Base-by-base conservation (phyloP, 2,329 filamentous ascomycete genomes). In the Periglandula ipomoeae region DNA sequence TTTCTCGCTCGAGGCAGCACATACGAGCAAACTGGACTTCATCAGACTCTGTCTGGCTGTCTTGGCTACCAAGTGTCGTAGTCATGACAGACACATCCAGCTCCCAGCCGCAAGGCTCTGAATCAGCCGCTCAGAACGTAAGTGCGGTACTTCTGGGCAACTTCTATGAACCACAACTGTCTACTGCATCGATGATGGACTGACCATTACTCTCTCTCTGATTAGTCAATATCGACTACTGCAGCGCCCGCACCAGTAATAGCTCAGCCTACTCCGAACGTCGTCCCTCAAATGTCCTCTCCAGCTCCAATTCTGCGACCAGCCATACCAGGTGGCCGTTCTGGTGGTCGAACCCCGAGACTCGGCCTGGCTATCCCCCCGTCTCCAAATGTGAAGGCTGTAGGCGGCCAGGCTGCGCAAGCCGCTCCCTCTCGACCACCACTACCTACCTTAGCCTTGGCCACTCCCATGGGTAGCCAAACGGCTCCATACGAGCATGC, bases 291-390 rank as follows among this genome's bases (percentile, higher is more conserved):
- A 59, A 87, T 90, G 83, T 81, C 85, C 50, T 82, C 85, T 44
- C 83, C 86, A 46, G 87, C 84, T 47, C 88, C 88, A 52, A 79
- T 94, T 50, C 83, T 95, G 49, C 85, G 89, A 52, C 87, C 89
- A 48, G 88, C 89, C 53, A 83, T 94, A 49, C 86, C 85, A 35
- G 87, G 87, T 55, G 74, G 73, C 55, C 77, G 82, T 58, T 75
- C 75, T 54, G 75, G 74, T 57, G 82, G 80, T 51, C 77, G 85
- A 54, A 75, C 85, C 47, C 89, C 89, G 24, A 82, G 86, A 59
- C 78, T 97, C 50, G 91, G 89, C 40, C 79, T 97, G 49, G 87
- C 90, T 41, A 97, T 97, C 50, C 91, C 91, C 34, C 83, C 87
- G 1, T 95, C 89, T 32, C 87, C 89, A 44, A 91, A 82, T 68